Base-by-base conservation (phyloP, 2,329 filamentous ascomycete genomes). In the Fusarium liriodendri region DNA sequence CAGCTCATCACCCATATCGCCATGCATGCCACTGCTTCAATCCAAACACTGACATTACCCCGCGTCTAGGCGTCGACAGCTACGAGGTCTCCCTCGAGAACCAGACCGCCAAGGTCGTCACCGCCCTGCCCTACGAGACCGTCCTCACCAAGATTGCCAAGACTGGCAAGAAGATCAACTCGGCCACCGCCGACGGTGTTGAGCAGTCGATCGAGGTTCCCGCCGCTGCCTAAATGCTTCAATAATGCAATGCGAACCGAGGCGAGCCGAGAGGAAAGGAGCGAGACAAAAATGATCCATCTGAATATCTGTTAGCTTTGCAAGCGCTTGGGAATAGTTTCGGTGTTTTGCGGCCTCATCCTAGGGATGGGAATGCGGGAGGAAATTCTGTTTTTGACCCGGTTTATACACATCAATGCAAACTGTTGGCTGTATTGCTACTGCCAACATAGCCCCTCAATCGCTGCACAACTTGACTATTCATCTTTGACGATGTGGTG, bases 101-200 rank as follows among this genome's bases (percentile, higher is more conserved):
- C 76, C 95, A 98, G 83, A 95, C 90, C 72, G 96, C 95, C 74
- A 91, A 91, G 76, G 90, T 98, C 77, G 87, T 93, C 77, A 91
- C 95, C 73, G 87, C 84, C 64, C 88, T 97, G 72, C 87, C 89
- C 67, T 98, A 96, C 86, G 91, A 94, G 75, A 94, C 91, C 58
- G 94, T 98, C 68, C 90, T 97, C 70, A 88, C 89, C 81, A 97
- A 94, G 83, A 98, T 98, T 83, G 92, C 93, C 89, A 98, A 98
- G 91, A 98, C 95, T 14, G 95, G 95, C 80, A 98, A 98, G 90
- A 93, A 93, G 80, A 92, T 98, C 82, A 97, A 93, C 84, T 91
- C 88, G 32, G 93, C 89, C 76, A 90, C 91, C 86, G 92, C 89
- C 27, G 93, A 95, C 80, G 93, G 93, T 64, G 87, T 89, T 69